These are phyloP conservation scores for Clonostachys chloroleuca DNA, from an alignment of 2,329 filamentous ascomycete species.

Conservation along the genomic window DNA sequence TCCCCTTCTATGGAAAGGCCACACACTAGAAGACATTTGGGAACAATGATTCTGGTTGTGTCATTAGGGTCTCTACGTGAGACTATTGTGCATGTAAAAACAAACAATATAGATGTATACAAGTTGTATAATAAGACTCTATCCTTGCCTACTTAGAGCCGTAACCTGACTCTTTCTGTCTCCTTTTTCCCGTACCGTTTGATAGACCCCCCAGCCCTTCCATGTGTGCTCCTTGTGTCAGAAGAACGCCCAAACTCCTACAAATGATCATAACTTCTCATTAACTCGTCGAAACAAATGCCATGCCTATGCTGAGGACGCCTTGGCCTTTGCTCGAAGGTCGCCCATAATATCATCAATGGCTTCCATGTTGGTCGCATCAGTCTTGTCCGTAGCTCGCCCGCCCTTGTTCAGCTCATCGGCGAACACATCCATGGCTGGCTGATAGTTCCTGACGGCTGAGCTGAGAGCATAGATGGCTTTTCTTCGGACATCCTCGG, in stretches of 20 bases:
- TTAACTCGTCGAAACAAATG: constrained; percentile 1
- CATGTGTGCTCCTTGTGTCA: too few relatives aligned
- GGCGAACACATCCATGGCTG: constrained; percentile 66
- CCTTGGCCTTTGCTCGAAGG: constrained; percentile 51
- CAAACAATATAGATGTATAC: too few relatives aligned
- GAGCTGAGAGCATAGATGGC: constrained; percentile 86
- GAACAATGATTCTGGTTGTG: too few relatives aligned
- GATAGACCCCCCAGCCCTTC: too few relatives aligned
- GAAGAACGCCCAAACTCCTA: too few relatives aligned
- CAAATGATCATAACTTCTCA: not conserved
- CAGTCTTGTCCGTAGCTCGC: constrained; percentile 55
- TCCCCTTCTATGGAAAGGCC: constrained; percentile 77
- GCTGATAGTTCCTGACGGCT: constrained; percentile 84
- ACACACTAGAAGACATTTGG: constrained; percentile 17
- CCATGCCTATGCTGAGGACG: constrained; percentile 7
- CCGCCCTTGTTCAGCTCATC: constrained; percentile 55
- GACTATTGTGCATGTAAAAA: too few relatives aligned
- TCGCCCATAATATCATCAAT: constrained; percentile 71
- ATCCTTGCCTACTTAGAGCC: too few relatives aligned
- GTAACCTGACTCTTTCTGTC: too few relatives aligned
- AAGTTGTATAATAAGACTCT: too few relatives aligned
- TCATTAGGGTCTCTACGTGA: too few relatives aligned
- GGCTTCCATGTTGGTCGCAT: constrained; percentile 82
- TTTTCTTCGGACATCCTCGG: constrained; percentile 71
- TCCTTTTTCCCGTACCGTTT: too few relatives aligned